Evolutionary conservation across 345 rosid genomes (phyloP).

Genomic region (Eucalyptus shirleyi): DNA sequence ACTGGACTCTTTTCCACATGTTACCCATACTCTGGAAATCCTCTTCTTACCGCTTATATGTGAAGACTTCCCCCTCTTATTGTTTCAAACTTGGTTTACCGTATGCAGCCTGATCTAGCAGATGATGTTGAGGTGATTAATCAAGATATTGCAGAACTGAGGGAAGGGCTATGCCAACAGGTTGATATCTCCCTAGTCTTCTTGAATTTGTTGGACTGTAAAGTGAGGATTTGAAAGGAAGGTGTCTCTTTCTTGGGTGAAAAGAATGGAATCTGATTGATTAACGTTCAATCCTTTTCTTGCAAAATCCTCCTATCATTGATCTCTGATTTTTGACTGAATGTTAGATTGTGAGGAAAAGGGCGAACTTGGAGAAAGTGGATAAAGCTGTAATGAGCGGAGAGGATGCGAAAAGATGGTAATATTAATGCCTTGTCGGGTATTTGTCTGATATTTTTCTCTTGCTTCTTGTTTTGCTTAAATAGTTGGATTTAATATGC

Average conservation of each 20-base stretch:
- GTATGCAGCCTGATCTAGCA: slow-evolving; percentile 77
- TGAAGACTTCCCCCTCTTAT: neutral
- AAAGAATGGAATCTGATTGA: neutral
- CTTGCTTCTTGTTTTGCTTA: neutral
- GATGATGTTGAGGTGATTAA: slow-evolving; percentile 60
- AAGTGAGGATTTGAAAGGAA: neutral
- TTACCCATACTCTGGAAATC: neutral
- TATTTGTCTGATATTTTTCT: neutral
- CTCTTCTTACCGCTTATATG: neutral
- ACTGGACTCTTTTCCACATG: neutral
- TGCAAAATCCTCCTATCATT: neutral
- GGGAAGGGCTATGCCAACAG: slow-evolving; percentile 64
- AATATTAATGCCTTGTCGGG: slow-evolving; percentile 1
- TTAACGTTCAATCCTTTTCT: neutral
- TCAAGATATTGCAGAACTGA: slow-evolving; percentile 55
- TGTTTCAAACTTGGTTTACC: neutral
- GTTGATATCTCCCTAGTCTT: slow-evolving; percentile 10
- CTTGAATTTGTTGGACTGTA: neutral
- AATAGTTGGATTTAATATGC: slow-evolving; percentile 12
- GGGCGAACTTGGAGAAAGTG: slow-evolving; percentile 48
- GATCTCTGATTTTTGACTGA: neutral
- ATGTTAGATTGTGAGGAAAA: slow-evolving; percentile 50
- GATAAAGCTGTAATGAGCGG: slow-evolving; percentile 36
- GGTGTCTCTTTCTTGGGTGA: neutral
- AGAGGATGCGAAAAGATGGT: slow-evolving; percentile 58